A percentile compares a stretch with the other conserved stretches of the same genome.
Conservation (phyloP, 202 grass and related monocot species). For the Eragrostis tef region DNA sequence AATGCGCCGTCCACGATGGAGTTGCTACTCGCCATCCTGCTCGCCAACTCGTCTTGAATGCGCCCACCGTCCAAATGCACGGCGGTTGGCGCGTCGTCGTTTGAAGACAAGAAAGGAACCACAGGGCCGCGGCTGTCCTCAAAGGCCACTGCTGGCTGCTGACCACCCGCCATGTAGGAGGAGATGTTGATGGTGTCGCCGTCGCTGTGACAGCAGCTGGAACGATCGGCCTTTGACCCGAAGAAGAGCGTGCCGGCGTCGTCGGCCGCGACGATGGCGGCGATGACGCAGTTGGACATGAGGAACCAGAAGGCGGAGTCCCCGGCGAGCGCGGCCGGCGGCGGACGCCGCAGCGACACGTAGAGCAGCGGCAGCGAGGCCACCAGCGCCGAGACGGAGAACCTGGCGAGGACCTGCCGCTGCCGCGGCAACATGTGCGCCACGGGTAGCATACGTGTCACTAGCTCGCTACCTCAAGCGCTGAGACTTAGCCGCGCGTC, state of each 20-base stretch:
- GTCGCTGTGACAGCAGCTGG: not conserved
- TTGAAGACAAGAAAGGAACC: too few relatives aligned
- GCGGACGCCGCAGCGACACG: conserved; percentile 54
- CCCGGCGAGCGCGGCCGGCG: conserved; percentile 54
- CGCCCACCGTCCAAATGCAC: too few relatives aligned
- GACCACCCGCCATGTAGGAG: not conserved
- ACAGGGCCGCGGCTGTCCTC: not conserved
- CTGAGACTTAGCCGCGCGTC: too few relatives aligned
- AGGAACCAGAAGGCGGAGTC: conserved; percentile 81
- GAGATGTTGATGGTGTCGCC: not conserved
- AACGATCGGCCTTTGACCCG: not conserved
- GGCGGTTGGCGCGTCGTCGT: too few relatives aligned
- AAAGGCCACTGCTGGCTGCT: not conserved
- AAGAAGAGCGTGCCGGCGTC: conserved; percentile 53
- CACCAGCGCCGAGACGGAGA: conserved; percentile 58
- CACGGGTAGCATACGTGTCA: not conserved
- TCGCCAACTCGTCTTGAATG: not conserved
- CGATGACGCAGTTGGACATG: conserved; percentile 72
- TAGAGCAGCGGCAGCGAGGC: conserved; percentile 67
- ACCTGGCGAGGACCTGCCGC: conserved; percentile 34
- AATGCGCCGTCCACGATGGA: not conserved
- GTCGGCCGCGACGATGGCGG: conserved; percentile 58
- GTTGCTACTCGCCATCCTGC: not conserved
- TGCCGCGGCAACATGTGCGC: conserved; percentile 19
- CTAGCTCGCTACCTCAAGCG: too few relatives aligned